A percentile compares a stretch with the other conserved stretches of the same genome.
phyloP scores from a whole-genome alignment of 1,284 basidiomycete genomes.

The Irpex sp. region DNA sequence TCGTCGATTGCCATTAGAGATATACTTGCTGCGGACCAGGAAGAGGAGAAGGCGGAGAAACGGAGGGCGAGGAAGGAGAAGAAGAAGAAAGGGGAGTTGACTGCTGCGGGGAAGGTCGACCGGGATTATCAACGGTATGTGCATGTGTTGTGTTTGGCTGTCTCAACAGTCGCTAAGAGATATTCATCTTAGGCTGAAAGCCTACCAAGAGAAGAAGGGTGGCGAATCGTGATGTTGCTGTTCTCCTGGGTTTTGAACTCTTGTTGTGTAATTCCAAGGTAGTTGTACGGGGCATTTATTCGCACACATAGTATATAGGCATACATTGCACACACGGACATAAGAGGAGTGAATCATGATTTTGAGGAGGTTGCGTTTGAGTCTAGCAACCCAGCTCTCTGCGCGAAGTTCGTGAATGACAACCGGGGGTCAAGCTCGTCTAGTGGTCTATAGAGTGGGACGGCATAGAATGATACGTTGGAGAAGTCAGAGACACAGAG shows the following conservation, averaged over 20 bases:
- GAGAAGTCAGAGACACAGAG: neutral
- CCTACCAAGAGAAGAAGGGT: conserved; percentile 44
- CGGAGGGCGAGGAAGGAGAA: conserved; percentile 70
- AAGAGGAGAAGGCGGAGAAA: conserved; percentile 56
- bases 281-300: no score
- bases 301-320: neutral
- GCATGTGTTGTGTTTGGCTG: no score
- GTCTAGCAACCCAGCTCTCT: conserved; percentile 41
- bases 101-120: conserved; percentile 23
- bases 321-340: neutral
- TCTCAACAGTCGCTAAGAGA: no score
- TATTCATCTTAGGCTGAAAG: conserved; percentile 37
- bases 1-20: conserved; percentile 79
- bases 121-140: conserved; percentile 49
- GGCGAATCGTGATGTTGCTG: neutral
- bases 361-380: neutral
- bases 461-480: neutral
- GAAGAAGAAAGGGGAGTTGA: conserved; percentile 40
- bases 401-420: conserved; percentile 65
- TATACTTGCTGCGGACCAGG: conserved; percentile 70
- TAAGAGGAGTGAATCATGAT: neutral
- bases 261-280: neutral
- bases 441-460: conserved; percentile 46
- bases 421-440: conserved; percentile 76
- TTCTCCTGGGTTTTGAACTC: neutral